A percentile compares a stretch with the other conserved stretches of the same genome.
Conservation (phyloP, 2,329 filamentous ascomycete species). For the Alternaria brassicae region DNA sequence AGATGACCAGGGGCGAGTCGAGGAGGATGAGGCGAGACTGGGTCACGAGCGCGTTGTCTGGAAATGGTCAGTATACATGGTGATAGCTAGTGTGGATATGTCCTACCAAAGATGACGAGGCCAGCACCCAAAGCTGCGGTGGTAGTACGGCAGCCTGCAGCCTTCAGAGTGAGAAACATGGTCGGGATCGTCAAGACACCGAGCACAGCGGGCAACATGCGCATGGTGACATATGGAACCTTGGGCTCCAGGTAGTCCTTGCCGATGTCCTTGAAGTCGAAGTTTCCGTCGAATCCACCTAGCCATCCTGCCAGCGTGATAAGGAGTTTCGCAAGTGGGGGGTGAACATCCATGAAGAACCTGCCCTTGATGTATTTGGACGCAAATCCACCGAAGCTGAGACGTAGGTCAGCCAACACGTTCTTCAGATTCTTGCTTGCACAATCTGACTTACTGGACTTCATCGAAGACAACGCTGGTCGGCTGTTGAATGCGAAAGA, state of each 20-base stretch:
- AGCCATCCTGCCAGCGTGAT: constrained; percentile 95
- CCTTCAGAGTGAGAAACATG: constrained; percentile 95
- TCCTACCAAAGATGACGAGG: constrained; percentile 85
- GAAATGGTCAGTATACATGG: constrained; percentile 25
- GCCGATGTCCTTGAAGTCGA: constrained; percentile 99
- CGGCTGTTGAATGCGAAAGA: constrained; percentile 96
- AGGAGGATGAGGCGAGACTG: constrained; percentile 95
- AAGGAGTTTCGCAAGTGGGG: constrained; percentile 93
- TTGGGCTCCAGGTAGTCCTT: constrained; percentile 96
- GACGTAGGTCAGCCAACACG: constrained; percentile 27
- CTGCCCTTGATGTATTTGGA: constrained; percentile 99
- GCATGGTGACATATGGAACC: constrained; percentile 98
- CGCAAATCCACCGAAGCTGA: constrained; percentile 94
- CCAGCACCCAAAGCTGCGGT: constrained; percentile 84
- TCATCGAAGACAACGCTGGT: constrained; percentile 98
- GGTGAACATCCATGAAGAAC: constrained; percentile 99
- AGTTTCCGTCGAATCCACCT: constrained; percentile 91
- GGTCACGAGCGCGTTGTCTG: constrained; percentile 94
- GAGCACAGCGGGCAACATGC: constrained; percentile 86
- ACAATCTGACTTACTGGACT: constrained; percentile 79
- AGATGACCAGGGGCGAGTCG: constrained; percentile 91
- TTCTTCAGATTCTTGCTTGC: background rate
- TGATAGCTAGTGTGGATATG: background rate
- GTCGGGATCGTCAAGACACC: constrained; percentile 87
- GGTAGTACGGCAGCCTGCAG: constrained; percentile 83